Conservation (phyloP, 2,329 filamentous ascomycete genomes). For the Neurospora sp. region DNA sequence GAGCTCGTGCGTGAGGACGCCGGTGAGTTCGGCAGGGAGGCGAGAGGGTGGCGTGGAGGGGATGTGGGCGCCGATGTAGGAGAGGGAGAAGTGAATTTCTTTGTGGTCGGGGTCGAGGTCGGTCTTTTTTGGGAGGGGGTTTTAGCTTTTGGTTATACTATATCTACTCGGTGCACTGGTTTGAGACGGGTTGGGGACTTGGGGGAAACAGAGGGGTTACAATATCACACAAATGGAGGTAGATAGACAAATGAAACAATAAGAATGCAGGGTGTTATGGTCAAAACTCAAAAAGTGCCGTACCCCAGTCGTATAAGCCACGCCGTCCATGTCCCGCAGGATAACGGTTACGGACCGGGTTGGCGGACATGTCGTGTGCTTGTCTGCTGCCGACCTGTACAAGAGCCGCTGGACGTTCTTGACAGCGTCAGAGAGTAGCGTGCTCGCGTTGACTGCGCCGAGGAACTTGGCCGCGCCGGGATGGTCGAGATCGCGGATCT, state of each 20-base stretch:
- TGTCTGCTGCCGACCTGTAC: slow-evolving; percentile 44
- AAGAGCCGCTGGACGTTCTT: slow-evolving; percentile 61
- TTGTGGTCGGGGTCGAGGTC: slow-evolving; percentile 81
- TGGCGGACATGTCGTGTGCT: slow-evolving; percentile 38
- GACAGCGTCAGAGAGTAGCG: slow-evolving; percentile 53
- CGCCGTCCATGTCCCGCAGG: slow-evolving; percentile 67
- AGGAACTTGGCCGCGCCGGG: slow-evolving; percentile 60
- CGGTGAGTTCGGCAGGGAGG: slow-evolving; percentile 56
- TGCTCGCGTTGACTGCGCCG: slow-evolving; percentile 49
- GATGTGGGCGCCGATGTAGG: slow-evolving; percentile 53
- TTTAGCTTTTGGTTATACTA: not conserved
- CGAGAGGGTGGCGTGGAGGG: slow-evolving; percentile 25
- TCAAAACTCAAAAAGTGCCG: not conserved
- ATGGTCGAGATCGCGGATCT: slow-evolving; percentile 48
- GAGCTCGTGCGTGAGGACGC: slow-evolving; percentile 84
- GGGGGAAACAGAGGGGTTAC: not conserved
- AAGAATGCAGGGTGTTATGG: not conserved
- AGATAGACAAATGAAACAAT: not conserved
- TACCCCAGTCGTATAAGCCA: slow-evolving; percentile 69
- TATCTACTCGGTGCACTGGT: not conserved
- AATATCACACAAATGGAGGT: not conserved
- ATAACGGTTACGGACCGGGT: slow-evolving; percentile 81
- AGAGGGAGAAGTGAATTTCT: slow-evolving; percentile 78
- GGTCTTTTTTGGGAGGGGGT: slow-evolving; percentile 33
- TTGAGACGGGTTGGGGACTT: too few relatives aligned